Conservation (phyloP, 148 eudicot species). For the Vaccinium vitisidaea region DNA sequence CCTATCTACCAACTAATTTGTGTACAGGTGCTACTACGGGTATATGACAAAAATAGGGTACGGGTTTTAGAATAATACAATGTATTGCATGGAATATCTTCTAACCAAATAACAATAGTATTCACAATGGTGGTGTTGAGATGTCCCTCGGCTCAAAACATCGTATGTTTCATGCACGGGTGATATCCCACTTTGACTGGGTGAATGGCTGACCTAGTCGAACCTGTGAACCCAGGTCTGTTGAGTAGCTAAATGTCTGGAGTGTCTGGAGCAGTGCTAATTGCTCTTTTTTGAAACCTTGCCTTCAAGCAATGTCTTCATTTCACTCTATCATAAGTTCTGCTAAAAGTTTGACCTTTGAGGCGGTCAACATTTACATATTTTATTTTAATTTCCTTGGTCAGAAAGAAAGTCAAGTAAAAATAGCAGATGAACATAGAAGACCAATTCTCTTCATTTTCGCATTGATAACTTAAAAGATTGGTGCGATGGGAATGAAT, state of each 20-base stretch:
- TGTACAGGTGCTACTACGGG: not conserved
- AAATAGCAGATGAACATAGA: too few relatives aligned
- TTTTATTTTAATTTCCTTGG: too few relatives aligned
- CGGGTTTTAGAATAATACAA: not conserved
- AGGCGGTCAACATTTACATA: too few relatives aligned
- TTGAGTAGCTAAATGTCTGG: not conserved
- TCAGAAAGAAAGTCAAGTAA: too few relatives aligned
- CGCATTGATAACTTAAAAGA: too few relatives aligned
- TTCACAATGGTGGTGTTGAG: not conserved
- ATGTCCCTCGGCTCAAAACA: not conserved
- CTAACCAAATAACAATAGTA: not conserved
- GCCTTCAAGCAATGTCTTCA: not conserved
- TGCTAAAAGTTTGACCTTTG: too few relatives aligned
- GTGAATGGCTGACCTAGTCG: not conserved
- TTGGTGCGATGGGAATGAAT: too few relatives aligned
- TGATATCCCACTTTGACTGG: not conserved
- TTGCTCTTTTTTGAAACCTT: not conserved
- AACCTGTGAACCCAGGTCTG: not conserved
- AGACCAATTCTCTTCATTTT: too few relatives aligned
- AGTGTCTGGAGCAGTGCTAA: not conserved
- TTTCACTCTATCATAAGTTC: not conserved
- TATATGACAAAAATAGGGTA: too few relatives aligned
- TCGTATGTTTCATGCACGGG: not conserved
- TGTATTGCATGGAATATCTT: not conserved
- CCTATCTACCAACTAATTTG: not conserved